Conservation (phyloP, 768 basidiomycete species). For the Amanita pallidorosea region DNA sequence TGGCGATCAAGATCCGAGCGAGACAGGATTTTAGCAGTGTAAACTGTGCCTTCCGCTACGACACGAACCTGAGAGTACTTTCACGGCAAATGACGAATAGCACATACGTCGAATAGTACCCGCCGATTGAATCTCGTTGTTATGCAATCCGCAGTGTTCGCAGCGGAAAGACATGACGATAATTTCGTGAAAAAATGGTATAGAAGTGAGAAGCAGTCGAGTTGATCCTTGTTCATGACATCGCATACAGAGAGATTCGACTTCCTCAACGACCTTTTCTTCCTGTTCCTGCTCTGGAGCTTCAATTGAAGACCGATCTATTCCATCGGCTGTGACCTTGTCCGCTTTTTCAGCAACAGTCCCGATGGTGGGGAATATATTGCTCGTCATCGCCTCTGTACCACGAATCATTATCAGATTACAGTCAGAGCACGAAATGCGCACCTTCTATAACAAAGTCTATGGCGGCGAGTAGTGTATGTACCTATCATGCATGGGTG, state of each 20-base stretch:
- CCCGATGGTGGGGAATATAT: conserved; percentile 50
- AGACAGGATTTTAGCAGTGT: conserved; percentile 68
- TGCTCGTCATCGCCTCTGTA: neutral
- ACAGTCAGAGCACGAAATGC: neutral
- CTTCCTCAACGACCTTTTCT: conserved; percentile 65
- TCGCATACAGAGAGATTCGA: conserved; percentile 91
- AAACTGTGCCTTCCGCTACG: conserved; percentile 72
- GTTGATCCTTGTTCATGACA: conserved; percentile 91
- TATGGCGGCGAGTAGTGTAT: neutral
- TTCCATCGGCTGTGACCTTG: conserved; percentile 7
- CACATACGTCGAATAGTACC: conserved; percentile 69
- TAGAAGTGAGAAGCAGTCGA: conserved; percentile 80
- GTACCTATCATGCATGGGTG: neutral
- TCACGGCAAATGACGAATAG: neutral
- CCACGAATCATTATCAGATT: neutral
- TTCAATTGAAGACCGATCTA: conserved; percentile 1
- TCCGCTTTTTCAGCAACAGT: conserved; percentile 42
- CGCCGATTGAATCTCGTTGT: conserved; percentile 94
- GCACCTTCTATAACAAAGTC: neutral
- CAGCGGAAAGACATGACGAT: conserved; percentile 97
- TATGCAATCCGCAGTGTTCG: conserved; percentile 79
- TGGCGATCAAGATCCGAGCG: conserved; percentile 84
- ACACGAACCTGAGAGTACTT: neutral
- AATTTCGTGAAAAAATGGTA: conserved; percentile 92
- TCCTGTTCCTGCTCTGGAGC: conserved; percentile 28